A percentile compares a stretch with the other conserved stretches of the same genome.
Conservation (phyloP, 805 yeast genomes). For the Ogataea allantospora region DNA sequence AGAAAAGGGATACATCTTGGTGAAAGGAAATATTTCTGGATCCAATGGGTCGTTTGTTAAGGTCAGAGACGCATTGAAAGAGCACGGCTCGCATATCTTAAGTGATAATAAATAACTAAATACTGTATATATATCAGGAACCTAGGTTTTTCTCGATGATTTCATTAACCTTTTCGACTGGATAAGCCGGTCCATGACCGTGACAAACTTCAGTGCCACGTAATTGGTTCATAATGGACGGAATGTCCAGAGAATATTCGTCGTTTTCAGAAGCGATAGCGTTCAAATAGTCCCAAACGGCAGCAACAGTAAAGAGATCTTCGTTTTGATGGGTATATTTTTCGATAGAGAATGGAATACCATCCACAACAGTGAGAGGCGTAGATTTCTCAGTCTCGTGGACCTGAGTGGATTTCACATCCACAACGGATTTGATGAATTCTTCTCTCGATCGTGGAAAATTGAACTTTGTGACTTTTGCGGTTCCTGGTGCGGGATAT, state of each 20-base stretch:
- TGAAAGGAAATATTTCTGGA: constrained; percentile 91
- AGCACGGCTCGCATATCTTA: constrained; percentile 30
- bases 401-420: constrained; percentile 5
- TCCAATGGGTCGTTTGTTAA: constrained; percentile 73
- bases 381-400: background rate
- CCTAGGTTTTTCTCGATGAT: constrained; percentile 25
- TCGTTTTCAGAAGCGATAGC: constrained; percentile 48
- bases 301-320: constrained; percentile 65
- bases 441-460: constrained; percentile 29
- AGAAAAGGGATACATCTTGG: constrained; percentile 74
- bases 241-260: constrained; percentile 50
- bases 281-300: constrained; percentile 78
- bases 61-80: constrained; percentile 74
- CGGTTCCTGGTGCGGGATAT: background rate
- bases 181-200: constrained; percentile 74
- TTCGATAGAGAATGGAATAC: constrained; percentile 9
- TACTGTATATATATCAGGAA: constrained; percentile 3
- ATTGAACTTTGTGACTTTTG: constrained; percentile 13
- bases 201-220: constrained; percentile 75
- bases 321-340: constrained; percentile 31
- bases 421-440: constrained; percentile 25
- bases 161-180: constrained; percentile 42
- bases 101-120: constrained; percentile 2
- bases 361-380: constrained; percentile 8
- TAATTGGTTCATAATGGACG: constrained; percentile 54